Conservation (phyloP, 2,329 filamentous ascomycete species). For the Fusarium brachygibbosum region DNA sequence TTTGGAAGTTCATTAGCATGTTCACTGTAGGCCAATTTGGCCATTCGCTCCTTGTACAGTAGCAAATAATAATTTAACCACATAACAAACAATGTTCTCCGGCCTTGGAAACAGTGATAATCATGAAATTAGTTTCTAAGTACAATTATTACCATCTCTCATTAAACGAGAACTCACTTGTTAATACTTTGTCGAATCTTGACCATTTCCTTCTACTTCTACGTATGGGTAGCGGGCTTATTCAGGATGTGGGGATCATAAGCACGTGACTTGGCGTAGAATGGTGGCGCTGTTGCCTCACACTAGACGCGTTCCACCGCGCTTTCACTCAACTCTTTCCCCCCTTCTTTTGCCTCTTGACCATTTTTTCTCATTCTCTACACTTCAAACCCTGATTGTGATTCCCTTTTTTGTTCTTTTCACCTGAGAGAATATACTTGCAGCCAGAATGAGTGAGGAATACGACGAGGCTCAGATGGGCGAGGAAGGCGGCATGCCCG, state of each 20-base stretch:
- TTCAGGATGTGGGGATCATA: not conserved
- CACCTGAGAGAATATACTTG: not conserved
- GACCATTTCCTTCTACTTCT: not conserved
- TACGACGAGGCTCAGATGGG: conserved; percentile 74
- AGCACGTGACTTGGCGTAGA: conserved; percentile 58
- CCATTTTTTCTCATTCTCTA: conserved; percentile 11
- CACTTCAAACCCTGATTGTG: not conserved
- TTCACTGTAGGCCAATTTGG: conserved; percentile 21
- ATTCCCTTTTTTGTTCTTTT: not conserved
- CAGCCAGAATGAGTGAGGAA: conserved; percentile 61
- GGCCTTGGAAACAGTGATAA: not conserved
- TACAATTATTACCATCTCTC: not conserved
- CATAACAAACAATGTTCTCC: not conserved
- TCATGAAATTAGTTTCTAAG: not conserved
- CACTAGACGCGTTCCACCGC: conserved; percentile 54
- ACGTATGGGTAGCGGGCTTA: no score
- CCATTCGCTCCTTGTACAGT: conserved; percentile 42
- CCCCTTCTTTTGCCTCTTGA: conserved; percentile 35
- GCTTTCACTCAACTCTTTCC: conserved; percentile 46
- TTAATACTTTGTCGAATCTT: not conserved
- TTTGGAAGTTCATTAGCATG: conserved; percentile 29
- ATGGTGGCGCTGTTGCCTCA: conserved; percentile 47
- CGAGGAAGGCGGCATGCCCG: conserved; percentile 80
- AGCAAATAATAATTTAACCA: conserved; percentile 33
- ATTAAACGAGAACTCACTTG: not conserved